These are phyloP conservation scores for Alternaria incomplexa DNA, from an alignment of 2,329 filamentous ascomycete species.

Conservation along the genomic window DNA sequence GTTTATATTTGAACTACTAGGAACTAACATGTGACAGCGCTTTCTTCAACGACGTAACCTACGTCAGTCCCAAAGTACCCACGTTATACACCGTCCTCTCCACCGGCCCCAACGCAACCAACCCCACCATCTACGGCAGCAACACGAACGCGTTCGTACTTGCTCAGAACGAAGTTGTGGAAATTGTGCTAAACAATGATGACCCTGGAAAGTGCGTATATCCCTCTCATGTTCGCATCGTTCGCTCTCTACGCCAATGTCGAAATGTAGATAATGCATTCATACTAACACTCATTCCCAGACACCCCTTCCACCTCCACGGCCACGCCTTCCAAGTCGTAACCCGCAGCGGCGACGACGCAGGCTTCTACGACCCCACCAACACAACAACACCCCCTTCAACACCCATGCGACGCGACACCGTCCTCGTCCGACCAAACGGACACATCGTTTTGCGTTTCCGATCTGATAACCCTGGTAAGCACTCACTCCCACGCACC, in stretches of 20 bases:
- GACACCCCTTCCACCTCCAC: conserved; percentile 75
- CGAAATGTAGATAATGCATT: not conserved
- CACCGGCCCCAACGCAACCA: conserved; percentile 57
- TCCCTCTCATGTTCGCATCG: conserved; percentile 63
- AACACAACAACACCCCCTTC: conserved; percentile 26
- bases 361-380: conserved; percentile 55
- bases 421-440: conserved; percentile 60
- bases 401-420: conserved; percentile 60
- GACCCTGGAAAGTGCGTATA: conserved; percentile 63
- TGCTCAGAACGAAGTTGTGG: conserved; percentile 69
- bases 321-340: conserved; percentile 50
- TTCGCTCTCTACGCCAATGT: conserved; percentile 1
- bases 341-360: conserved; percentile 40
- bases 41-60: conserved; percentile 76
- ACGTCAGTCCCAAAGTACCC: conserved; percentile 75
- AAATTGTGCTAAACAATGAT: conserved; percentile 78
- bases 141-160: conserved; percentile 68
- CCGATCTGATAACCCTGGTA: conserved; percentile 56
- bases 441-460: conserved; percentile 64
- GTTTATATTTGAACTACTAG: rapidly evolving
- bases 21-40: conserved; percentile 37
- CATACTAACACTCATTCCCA: not conserved
- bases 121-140: conserved; percentile 56
- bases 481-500: not conserved
- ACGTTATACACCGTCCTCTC: conserved; percentile 78